Evolutionary conservation across 805 yeast genomes (phyloP).

Genomic region (Starmerella vaccinii): DNA sequence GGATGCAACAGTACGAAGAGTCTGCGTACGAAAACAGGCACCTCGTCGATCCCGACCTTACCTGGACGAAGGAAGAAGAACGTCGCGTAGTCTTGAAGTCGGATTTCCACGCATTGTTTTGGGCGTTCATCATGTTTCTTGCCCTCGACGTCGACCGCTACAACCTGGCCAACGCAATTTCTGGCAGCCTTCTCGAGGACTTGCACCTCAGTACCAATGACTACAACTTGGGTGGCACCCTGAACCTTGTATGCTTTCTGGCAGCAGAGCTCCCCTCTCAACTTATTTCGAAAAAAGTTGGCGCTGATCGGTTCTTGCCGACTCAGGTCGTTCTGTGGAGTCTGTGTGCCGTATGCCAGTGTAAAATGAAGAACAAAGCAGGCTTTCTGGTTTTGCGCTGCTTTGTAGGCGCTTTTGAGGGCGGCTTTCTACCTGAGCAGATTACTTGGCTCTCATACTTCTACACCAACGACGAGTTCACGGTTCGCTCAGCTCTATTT

Average conservation of each 20-base stretch:
- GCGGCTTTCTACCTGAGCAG: slow-evolving; percentile 60
- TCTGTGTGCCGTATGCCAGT: slow-evolving; percentile 45
- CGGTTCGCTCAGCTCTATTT: slow-evolving; percentile 49
- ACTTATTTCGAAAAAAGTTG: slow-evolving; percentile 50
- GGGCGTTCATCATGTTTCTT: slow-evolving; percentile 51
- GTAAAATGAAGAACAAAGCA: slow-evolving; percentile 34
- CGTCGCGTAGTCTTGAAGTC: slow-evolving; percentile 39
- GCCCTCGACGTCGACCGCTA: slow-evolving; percentile 52
- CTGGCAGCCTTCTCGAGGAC: slow-evolving; percentile 48
- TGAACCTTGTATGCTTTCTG: slow-evolving; percentile 46
- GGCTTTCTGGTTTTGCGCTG: slow-evolving; percentile 43
- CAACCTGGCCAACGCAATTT: slow-evolving; percentile 47
- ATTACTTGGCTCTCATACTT: slow-evolving; percentile 58
- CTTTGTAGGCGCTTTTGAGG: slow-evolving; percentile 49
- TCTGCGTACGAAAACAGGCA: slow-evolving; percentile 46
- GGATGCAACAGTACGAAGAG: slow-evolving; percentile 38
- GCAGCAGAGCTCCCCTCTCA: slow-evolving; percentile 60
- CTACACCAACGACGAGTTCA: slow-evolving; percentile 48
- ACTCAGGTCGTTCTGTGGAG: slow-evolving; percentile 50
- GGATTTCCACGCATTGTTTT: slow-evolving; percentile 45
- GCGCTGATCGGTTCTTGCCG: slow-evolving; percentile 59
- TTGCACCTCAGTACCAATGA: slow-evolving; percentile 45
- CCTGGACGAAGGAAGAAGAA: slow-evolving; percentile 49
- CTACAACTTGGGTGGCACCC: slow-evolving; percentile 50
- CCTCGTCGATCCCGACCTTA: slow-evolving; percentile 47